Evolutionary conservation across 345 rosid genomes (phyloP), one percentile per base, ranked within the genome.

Genomic region (Leavenworthia alabamica): DNA sequence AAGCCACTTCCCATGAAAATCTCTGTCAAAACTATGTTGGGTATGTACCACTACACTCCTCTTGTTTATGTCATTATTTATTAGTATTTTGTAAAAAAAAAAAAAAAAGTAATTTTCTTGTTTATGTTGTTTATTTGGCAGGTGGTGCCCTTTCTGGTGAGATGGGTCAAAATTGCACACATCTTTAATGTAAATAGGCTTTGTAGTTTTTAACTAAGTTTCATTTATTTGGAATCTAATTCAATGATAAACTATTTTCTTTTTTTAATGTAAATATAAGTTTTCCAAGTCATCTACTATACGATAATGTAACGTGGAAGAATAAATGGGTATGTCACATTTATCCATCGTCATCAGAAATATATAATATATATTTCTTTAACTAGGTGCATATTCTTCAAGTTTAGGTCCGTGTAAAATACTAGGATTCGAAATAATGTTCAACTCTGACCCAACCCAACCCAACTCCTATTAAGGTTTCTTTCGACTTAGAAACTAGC

Each of bases 91-190:
- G 3, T 20, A 20, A 20, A 2, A 1, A 4, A 13, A 13, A n/a
- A 5, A 6, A 2, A 17, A 8, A 48, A 48, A 58, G 15, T 8
- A 0, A 20, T 16, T n/a, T 42, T 54, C 27, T 19, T 27, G 36
- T 43, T 42, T 12, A 16, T 24, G 14, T 17, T 6, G 8, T 7
- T n/a, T 12, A 8, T 9, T 3, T 72, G 62, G 62, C 80, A 88
- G 97, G 89, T 90, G 97, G 97, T 90, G 97, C 47, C 96, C 97
- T 9, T 90, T 90, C 75, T 90, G 97, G 97, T 90, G 79, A 84
- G 56, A 22, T 45, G 65, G 56, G 45, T 64, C 49, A 17, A n/a
- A n/a, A n/a, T n/a, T 50, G 6, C 57, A 62, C 58, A 71, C 35
- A 64, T 50, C 33, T 15, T 50, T 52, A 56, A 35, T 50, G 75